Percentiles rank a stretch among this genome's conserved stretches.
Conservation (phyloP, 257 asterid genomes). For the Solanum etuberosum region DNA sequence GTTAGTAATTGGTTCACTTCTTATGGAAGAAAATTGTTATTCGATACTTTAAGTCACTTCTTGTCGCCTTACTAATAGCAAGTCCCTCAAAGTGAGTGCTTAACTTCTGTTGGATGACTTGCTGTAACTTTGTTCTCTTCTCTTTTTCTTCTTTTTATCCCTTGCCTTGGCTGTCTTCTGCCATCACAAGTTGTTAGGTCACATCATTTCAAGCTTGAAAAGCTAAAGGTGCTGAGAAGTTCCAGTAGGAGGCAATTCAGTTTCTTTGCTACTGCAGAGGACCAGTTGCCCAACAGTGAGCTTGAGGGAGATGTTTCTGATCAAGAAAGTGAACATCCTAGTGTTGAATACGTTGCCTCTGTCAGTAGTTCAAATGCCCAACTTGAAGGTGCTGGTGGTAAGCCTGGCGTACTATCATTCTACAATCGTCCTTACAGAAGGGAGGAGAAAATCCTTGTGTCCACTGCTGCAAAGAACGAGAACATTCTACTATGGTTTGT, state of each 20-base stretch:
- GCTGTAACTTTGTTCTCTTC: not conserved
- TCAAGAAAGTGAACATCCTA: slow-evolving; percentile 28
- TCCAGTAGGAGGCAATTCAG: slow-evolving; percentile 19
- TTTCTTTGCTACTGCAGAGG: slow-evolving; percentile 42
- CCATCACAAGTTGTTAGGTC: slow-evolving; percentile 34
- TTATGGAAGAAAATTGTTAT: not conserved
- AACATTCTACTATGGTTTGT: slow-evolving; percentile 58
- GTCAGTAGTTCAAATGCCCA: slow-evolving; percentile 15
- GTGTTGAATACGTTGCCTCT: slow-evolving; percentile 31
- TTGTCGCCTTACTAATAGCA: not conserved
- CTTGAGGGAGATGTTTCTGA: slow-evolving; percentile 33
- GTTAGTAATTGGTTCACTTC: not conserved
- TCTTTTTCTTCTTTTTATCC: not conserved
- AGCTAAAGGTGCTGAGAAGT: slow-evolving; percentile 16
- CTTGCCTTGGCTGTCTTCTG: not conserved
- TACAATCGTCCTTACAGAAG: slow-evolving; percentile 25
- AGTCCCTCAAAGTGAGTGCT: not conserved
- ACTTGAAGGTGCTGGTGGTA: slow-evolving; percentile 49
- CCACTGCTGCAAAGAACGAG: slow-evolving; percentile 28
- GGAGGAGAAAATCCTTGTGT: slow-evolving; percentile 22
- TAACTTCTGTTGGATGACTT: not conserved
- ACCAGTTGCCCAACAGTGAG: slow-evolving; percentile 32
- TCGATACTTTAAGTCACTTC: not conserved
- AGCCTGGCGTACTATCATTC: slow-evolving; percentile 80
- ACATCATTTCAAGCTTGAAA: slow-evolving; percentile 29